Base-by-base conservation (phyloP, 352 stramenopile species). In the Phytophthora cactorum region DNA sequence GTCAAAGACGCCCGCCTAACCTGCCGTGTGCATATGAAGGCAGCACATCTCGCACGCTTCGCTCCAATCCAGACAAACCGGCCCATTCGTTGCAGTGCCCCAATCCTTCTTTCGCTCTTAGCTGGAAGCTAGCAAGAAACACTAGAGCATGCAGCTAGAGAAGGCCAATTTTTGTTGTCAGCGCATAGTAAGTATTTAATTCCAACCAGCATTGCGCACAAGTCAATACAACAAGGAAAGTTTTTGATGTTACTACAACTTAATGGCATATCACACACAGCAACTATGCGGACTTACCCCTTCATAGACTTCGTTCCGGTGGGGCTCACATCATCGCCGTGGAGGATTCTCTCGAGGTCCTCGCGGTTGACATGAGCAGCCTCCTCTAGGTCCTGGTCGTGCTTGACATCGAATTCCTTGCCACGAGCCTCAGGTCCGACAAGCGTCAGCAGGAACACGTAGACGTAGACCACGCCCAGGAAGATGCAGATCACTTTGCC, bases 401-500 rank as follows among this genome's bases (percentile, higher is more conserved):
- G 71, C 31, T 71, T 70, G 27, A 72, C 70, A 44, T 85, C 75
- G 41, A 89, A 85, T 44, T 85, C 73, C 62, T 89, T 78, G 31
- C 78, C 80, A 8, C 78, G 66, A 27, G 70, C 68, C 54, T 88
- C 79, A 1, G 79, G 79, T 11, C 77, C 77, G 29, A 86, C 44
- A n/a, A 88, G 57, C 10, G 64, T 70, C n/a, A 86, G n/a, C 22
- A 84, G 17, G 31, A 84, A 75, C 22, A 88, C 51, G 62, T 77
- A 82, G 41, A 71, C 72, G 57, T 76, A 84, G n/a, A 88, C 73
- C 34, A 86, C 67, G 2, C 72, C 70, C 36, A 88, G 45, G 29
- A 86, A 77, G 32, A 80, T 70, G 59, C 59, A 76, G 22, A 86
- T 86, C 15, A 85, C 79, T 36, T 84, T 85, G 44, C 66, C 75